Conservation (phyloP, 2,329 filamentous ascomycete species). For the Calonectria fujianensis region DNA sequence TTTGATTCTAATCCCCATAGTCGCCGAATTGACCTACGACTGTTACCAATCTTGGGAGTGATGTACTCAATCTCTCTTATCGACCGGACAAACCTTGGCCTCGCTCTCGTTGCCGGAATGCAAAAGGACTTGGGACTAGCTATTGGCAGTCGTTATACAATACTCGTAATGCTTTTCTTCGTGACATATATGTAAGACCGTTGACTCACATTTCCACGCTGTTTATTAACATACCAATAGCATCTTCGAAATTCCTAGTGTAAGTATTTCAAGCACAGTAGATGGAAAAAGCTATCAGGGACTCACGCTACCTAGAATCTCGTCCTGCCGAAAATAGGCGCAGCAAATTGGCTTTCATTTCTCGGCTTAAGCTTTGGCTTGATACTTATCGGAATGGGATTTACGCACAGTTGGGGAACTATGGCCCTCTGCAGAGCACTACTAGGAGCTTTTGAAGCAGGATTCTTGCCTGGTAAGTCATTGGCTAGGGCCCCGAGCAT, state of each 20-base stretch:
- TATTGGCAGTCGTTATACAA: slow-evolving; percentile 30
- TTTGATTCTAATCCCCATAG: slow-evolving; percentile 8
- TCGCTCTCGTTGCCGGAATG: slow-evolving; percentile 34
- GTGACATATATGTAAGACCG: slow-evolving; percentile 26
- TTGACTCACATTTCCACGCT: rapidly evolving
- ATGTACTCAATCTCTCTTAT: slow-evolving; percentile 38
- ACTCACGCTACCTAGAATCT: slow-evolving; percentile 23
- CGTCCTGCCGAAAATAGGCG: slow-evolving; percentile 23
- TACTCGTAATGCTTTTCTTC: slow-evolving; percentile 35
- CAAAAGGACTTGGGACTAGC: slow-evolving; percentile 23
- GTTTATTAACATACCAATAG: background rate
- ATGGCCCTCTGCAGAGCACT: slow-evolving; percentile 33
- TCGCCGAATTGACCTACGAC: slow-evolving; percentile 32
- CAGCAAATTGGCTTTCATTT: slow-evolving; percentile 35
- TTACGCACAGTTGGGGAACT: slow-evolving; percentile 29
- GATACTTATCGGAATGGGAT: slow-evolving; percentile 36
- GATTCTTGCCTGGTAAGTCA: slow-evolving; percentile 37
- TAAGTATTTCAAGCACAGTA: background rate
- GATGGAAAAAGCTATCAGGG: background rate
- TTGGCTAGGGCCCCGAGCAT: rapidly evolving
- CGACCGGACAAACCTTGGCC: slow-evolving; percentile 34
- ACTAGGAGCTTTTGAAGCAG: slow-evolving; percentile 34
- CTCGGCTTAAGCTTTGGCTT: slow-evolving; percentile 28
- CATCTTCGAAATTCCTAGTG: slow-evolving; percentile 32
- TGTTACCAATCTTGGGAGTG: slow-evolving; percentile 25